Conservation (phyloP, 2,329 filamentous ascomycete genomes). For the Botrytis elliptica region DNA sequence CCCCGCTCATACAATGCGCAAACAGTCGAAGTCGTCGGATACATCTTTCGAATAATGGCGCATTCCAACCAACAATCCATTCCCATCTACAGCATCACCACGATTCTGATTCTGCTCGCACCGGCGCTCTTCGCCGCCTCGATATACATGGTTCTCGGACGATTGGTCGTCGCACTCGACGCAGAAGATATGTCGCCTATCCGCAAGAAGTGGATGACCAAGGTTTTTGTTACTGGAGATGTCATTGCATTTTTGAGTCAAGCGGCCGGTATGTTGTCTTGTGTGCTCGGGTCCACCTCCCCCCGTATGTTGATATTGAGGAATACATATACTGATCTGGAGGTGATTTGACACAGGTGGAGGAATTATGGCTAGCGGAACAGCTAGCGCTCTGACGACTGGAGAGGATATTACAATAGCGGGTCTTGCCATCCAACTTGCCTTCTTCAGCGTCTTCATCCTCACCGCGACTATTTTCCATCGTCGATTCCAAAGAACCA, state of each 20-base stretch:
- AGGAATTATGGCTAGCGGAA: constrained; percentile 20
- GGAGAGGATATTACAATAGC: constrained; percentile 47
- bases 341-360: constrained; percentile 15
- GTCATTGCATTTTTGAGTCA: constrained; percentile 4
- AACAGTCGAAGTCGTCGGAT: constrained; percentile 1
- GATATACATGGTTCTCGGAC: constrained; percentile 16
- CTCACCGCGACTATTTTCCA: constrained; percentile 21
- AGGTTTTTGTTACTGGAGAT: constrained; percentile 3
- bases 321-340: not conserved
- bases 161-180: not conserved
- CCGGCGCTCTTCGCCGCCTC: constrained; percentile 10
- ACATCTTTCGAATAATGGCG: not conserved
- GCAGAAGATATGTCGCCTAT: not conserved
- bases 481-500: not conserved
- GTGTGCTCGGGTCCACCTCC: too few species aligned
- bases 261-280: not conserved
- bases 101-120: constrained; percentile 3
- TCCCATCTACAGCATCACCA: constrained; percentile 1
- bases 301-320: not conserved
- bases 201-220: not conserved
- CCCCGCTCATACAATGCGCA: not conserved
- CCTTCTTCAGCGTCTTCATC: constrained; percentile 51
- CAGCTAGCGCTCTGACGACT: constrained; percentile 37
- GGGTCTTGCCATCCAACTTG: constrained; percentile 49
- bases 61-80: not conserved